phyloP scores from a whole-genome alignment of 495 filamentous ascomycete species.

The Aspergillus campestris region DNA sequence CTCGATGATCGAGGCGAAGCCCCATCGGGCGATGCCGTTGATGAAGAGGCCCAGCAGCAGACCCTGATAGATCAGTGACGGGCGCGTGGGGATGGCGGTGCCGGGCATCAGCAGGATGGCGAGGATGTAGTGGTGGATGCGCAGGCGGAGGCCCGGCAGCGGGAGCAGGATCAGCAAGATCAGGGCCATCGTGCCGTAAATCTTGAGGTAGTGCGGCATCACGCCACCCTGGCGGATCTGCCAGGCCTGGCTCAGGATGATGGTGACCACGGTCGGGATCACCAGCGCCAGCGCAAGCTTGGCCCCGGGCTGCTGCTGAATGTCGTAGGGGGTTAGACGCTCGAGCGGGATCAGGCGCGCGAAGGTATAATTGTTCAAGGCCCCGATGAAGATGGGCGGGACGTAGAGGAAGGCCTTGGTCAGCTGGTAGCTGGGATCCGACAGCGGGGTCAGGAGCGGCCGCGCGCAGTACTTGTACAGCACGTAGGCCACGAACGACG shows the following conservation, averaged over 20 bases:
- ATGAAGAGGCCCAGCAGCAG: slow-evolving; percentile 84
- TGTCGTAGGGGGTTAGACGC: slow-evolving; percentile 66
- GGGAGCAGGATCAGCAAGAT: slow-evolving; percentile 56
- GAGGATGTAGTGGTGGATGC: slow-evolving; percentile 94
- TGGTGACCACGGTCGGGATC: slow-evolving; percentile 47
- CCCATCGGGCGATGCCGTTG: slow-evolving; percentile 90
- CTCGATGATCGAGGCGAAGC: slow-evolving; percentile 84
- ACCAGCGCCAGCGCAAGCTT: slow-evolving; percentile 61
- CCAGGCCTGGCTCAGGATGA: slow-evolving; percentile 62
- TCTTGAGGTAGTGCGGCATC: slow-evolving; percentile 57
- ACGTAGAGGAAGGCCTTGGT: slow-evolving; percentile 71
- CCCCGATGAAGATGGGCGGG: slow-evolving; percentile 67
- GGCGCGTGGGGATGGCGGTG: slow-evolving; percentile 73
- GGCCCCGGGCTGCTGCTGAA: slow-evolving; percentile 69
- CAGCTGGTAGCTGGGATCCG: slow-evolving; percentile 48
- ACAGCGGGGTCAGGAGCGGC: slow-evolving; percentile 46
- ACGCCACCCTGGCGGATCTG: slow-evolving; percentile 66
- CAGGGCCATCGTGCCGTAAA: slow-evolving; percentile 57
- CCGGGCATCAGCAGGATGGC: slow-evolving; percentile 76
- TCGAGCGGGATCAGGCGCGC: slow-evolving; percentile 70
- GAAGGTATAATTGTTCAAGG: slow-evolving; percentile 77
- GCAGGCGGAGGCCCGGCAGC: slow-evolving; percentile 72
- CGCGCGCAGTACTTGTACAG: slow-evolving; percentile 61
- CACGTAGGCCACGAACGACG: slow-evolving; percentile 65
- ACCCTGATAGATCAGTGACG: slow-evolving; percentile 73